These are phyloP conservation scores for Sungouiella blattae DNA, from an alignment of 805 yeast species.

Conservation along the genomic window DNA sequence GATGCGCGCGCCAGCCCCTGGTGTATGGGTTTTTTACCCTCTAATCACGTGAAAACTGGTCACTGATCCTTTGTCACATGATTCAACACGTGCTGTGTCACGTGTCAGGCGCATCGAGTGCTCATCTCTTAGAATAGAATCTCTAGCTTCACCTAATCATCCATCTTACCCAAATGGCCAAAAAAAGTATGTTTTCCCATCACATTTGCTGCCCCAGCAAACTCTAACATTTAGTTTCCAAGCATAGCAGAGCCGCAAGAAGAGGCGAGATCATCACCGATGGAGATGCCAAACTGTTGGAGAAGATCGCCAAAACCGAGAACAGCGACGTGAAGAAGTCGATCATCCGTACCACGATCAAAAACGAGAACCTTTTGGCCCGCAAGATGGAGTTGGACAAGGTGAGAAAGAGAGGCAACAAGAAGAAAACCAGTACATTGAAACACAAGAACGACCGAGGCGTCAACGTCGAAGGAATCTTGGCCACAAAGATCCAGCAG, in stretches of 20 bases:
- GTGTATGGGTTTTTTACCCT: too few relatives aligned
- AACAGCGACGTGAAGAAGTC: constrained; percentile 59
- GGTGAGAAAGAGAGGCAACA: constrained; percentile 27
- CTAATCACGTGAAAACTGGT: too few relatives aligned
- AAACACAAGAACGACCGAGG: constrained; percentile 46
- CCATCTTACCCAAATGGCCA: constrained; percentile 35
- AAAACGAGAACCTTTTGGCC: constrained; percentile 59
- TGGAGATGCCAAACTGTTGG: constrained; percentile 47
- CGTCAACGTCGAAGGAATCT: constrained; percentile 48
- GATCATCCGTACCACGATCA: constrained; percentile 62
- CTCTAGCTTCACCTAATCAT: too few relatives aligned
- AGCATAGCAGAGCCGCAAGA: constrained; percentile 76
- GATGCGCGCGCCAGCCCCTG: too few relatives aligned
- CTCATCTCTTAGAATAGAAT: not conserved
- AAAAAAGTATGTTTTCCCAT: constrained; percentile 41
- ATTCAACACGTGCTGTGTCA: not conserved
- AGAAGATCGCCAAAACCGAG: constrained; percentile 54
- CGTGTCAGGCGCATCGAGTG: not conserved
- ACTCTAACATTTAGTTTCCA: constrained; percentile 45
- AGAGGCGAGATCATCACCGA: constrained; percentile 49
- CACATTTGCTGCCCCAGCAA: not conserved
- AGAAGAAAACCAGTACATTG: constrained; percentile 28
- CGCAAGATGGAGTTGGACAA: constrained; percentile 48
- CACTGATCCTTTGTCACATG: not conserved
- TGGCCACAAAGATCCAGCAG: constrained; percentile 60